These are phyloP conservation scores for Lizanozyma gosingica DNA, from an alignment of 1,139 yeast species.

Conservation along the genomic window DNA sequence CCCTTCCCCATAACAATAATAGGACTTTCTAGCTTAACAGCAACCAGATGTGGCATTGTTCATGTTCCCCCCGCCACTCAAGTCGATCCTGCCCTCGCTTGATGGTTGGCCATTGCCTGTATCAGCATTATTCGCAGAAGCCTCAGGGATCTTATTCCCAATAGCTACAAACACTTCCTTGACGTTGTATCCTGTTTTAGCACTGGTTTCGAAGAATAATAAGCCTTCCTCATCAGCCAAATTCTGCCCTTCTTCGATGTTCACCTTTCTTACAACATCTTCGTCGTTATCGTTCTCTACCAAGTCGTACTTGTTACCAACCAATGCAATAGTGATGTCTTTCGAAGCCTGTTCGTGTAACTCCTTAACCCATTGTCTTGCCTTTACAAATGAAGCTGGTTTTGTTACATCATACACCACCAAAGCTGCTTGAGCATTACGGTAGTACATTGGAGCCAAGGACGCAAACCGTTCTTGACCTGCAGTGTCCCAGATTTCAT, in stretches of 20 bases:
- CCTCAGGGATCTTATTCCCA: constrained; percentile 71
- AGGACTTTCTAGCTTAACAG: too few species aligned
- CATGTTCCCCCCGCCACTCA: constrained; percentile 4
- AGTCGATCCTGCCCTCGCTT: constrained; percentile 11
- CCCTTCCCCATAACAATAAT: too few species aligned
- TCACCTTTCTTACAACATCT: constrained; percentile 58
- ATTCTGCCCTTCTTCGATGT: constrained; percentile 74
- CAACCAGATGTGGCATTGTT: not conserved
- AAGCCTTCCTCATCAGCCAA: constrained; percentile 68
- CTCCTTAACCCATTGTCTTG: constrained; percentile 98
- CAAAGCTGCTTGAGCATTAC: constrained; percentile 97
- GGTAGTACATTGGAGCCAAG: constrained; percentile 94
- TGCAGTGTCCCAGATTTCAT: constrained; percentile 98
- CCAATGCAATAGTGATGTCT: constrained; percentile 85
- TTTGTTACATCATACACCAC: constrained; percentile 95
- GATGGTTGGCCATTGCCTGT: constrained; percentile 6
- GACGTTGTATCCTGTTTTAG: constrained; percentile 82
- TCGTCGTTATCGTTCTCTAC: constrained; percentile 17
- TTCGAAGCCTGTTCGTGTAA: constrained; percentile 91
- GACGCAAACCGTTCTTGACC: constrained; percentile 98
- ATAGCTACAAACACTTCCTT: constrained; percentile 73
- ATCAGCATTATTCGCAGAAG: constrained; percentile 13
- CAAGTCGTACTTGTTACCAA: constrained; percentile 86
- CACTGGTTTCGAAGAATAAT: constrained; percentile 85
- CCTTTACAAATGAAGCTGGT: constrained; percentile 95